Evolutionary conservation across 176 grass and related monocot species (phyloP).

Genomic region (Eleusine indica): DNA sequence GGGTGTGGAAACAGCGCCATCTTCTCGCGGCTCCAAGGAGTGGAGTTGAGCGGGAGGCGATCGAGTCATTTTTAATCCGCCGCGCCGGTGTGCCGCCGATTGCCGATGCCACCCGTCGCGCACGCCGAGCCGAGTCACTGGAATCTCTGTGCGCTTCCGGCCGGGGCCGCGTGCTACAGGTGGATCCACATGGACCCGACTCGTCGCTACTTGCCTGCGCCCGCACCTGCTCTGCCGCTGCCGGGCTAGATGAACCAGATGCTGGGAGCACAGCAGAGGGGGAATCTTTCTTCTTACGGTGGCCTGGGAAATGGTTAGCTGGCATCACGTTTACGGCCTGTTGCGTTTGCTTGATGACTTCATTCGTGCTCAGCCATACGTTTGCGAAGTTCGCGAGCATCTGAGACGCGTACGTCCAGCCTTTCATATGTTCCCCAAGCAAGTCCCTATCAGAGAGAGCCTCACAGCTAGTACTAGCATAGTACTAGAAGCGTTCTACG

Average conservation of each 20-base stretch:
- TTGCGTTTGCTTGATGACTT: background rate
- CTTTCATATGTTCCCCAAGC: too few relatives aligned
- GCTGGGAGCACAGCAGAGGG: background rate
- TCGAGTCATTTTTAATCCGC: conserved; percentile 37
- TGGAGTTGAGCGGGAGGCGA: background rate
- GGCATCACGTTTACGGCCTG: background rate
- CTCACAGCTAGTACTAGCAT: too few relatives aligned
- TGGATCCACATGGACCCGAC: conserved; percentile 16
- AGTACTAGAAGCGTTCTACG: background rate
- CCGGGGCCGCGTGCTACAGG: too few relatives aligned
- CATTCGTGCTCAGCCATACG: too few relatives aligned
- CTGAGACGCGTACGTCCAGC: background rate
- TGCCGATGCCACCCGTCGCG: too few relatives aligned
- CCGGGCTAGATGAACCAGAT: conserved; percentile 1
- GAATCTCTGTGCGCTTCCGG: too few relatives aligned
- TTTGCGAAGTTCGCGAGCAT: too few relatives aligned
- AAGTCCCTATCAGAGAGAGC: background rate
- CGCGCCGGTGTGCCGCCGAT: background rate
- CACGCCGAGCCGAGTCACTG: too few relatives aligned
- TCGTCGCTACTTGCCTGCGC: background rate
- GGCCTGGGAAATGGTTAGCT: background rate
- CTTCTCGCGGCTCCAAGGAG: conserved; percentile 46
- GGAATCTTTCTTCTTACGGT: conserved; percentile 22
- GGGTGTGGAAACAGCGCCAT: conserved; percentile 28
- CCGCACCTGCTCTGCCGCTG: background rate